Evolutionary conservation across 352 stramenopile genomes (phyloP).

Genomic region (Paralagenidium karlingii): DNA sequence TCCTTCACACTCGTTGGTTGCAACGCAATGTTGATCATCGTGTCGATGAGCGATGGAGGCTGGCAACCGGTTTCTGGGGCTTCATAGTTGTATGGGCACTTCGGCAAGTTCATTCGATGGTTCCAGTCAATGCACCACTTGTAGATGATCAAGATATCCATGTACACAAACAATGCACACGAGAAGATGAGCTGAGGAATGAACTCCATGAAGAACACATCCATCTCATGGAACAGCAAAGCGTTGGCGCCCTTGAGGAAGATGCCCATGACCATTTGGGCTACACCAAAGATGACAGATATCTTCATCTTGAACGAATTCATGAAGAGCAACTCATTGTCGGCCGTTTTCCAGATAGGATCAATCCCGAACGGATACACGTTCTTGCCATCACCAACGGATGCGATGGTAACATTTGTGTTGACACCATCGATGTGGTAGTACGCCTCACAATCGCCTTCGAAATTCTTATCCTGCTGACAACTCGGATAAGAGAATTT

Average conservation of each 20-base stretch:
- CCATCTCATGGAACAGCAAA: conserved; percentile 92
- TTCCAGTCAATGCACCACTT: conserved; percentile 99
- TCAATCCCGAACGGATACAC: conserved; percentile 98
- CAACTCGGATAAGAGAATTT: conserved; percentile 87
- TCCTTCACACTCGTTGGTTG: conserved; percentile 89
- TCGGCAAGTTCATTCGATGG: conserved; percentile 82
- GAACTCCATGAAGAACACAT: conserved; percentile 97
- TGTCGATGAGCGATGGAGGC: conserved; percentile 96
- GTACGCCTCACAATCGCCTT: conserved; percentile 51
- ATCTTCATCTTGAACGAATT: conserved; percentile 99
- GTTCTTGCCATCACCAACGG: conserved; percentile 55
- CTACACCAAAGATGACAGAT: conserved; percentile 96
- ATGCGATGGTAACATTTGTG: conserved; percentile 64
- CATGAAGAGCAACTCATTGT: conserved; percentile 98
- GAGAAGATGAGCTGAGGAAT: conserved; percentile 96
- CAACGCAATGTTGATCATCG: conserved; percentile 98
- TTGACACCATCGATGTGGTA: conserved; percentile 62
- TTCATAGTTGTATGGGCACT: conserved; percentile 92
- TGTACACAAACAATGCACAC: conserved; percentile 96
- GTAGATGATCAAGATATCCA: conserved; percentile 97
- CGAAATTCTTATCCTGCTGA: conserved; percentile 21
- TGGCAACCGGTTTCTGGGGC: conserved; percentile 91
- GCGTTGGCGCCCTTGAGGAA: conserved; percentile 93
- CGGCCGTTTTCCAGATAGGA: conserved; percentile 95
- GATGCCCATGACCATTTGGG: conserved; percentile 98